Base-by-base conservation (phyloP, 208 protist genomes). In the Entamoeba moshkovskii region DNA sequence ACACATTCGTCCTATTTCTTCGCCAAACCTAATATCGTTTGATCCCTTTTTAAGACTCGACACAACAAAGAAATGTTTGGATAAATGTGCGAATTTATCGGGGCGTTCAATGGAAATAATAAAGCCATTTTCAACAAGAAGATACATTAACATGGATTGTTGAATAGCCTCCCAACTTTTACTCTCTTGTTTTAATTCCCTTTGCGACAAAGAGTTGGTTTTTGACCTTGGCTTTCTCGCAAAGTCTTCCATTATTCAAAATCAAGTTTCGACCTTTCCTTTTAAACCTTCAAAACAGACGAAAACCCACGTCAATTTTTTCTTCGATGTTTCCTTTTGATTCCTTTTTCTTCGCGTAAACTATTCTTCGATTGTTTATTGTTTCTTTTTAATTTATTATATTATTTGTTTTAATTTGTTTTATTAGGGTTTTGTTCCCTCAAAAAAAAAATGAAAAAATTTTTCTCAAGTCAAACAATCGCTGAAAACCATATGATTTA, bases 141-240 rank as follows among this genome's bases (percentile, higher is more conserved):
- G 59, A 38, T 85, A 85, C 33, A 85, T 85, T 85, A 85, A 85
- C 13, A 85, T 29, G 25, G 59, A 85, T 85, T 85, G 59, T 85
- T 85, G 59, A 85, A 85, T 85, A 38, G 59, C 59, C n/a, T 85
- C 59, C 59, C 59, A 85, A 85, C 59, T 85, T 85, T 85, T 85
- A 38, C 59, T 85, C 25, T 85, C 59, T 38, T 85, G 59, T 8
- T 85, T 85, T 38, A 85, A 8, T 85, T 85, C 59, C 25, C 33
- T 85, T 85, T 85, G 59, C 13, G 59, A 85, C 59, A 85, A 85
- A 33, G 59, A 42, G 25, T 85, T 85, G 29, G 59, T 85, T 38
- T 85, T 85, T 13, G 59, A 85, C 22, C 59, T 29, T 85, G 59
- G 59, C 59, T 85, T 85, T 85, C 3, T 85, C 59, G 18, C 59